These are phyloP conservation scores for Neopestalotiopsis sp. DNA, from an alignment of 2,329 filamentous ascomycete genomes.

Conservation along the genomic window DNA sequence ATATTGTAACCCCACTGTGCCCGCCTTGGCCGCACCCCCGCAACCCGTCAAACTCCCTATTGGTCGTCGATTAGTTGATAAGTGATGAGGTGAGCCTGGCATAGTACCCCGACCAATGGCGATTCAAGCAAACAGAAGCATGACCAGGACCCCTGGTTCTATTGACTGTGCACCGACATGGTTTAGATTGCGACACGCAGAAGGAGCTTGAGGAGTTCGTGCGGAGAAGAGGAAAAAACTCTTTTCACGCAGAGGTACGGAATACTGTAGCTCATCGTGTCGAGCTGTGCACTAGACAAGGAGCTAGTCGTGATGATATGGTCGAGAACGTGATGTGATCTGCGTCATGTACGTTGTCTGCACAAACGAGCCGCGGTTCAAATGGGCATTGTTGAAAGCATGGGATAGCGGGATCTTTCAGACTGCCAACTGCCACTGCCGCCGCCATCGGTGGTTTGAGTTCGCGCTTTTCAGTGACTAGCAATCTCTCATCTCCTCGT, in stretches of 20 bases:
- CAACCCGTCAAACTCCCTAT: constrained; percentile 5
- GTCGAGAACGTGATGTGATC: constrained; percentile 5
- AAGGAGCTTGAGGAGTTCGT: not conserved
- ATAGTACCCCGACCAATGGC: constrained; percentile 6
- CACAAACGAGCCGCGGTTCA: constrained; percentile 6
- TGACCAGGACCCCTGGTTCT: constrained; percentile 6
- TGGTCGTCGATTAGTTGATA: not conserved
- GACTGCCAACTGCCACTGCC: not conserved
- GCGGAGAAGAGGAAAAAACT: not conserved
- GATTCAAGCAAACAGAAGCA: constrained; percentile 13
- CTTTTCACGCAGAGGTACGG: not conserved
- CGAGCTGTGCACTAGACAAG: constrained; percentile 7
- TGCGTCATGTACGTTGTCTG: constrained; percentile 6
- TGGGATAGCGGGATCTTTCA: not conserved
- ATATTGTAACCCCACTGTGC: constrained; percentile 15
- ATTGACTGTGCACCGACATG: constrained; percentile 8
- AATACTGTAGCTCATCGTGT: not conserved
- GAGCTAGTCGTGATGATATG: not conserved
- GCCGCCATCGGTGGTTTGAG: not conserved
- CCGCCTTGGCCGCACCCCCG: not conserved
- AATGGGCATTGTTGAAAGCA: not conserved
- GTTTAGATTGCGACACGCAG: not conserved
- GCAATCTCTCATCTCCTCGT: constrained; percentile 21
- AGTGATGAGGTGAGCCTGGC: constrained; percentile 4
- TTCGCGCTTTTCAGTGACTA: not conserved